These are phyloP conservation scores for Auriculariales sp. DNA, from an alignment of 768 basidiomycete species.

Conservation along the genomic window DNA sequence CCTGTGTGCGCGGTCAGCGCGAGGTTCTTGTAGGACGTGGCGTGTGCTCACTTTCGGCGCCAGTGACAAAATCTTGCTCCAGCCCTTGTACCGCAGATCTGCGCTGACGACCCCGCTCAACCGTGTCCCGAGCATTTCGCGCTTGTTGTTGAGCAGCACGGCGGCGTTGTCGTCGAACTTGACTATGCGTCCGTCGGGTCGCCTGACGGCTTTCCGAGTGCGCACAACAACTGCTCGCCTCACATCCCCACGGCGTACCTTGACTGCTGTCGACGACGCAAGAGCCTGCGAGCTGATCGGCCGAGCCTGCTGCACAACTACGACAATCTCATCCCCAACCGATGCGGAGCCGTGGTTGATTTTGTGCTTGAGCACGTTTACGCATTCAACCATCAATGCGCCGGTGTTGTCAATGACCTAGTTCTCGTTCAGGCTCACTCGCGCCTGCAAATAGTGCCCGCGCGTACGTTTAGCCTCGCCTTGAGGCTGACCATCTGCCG, in stretches of 20 bases:
- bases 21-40: too few relatives aligned
- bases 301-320: constrained; percentile 83
- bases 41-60: constrained; percentile 84
- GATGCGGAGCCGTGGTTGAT: constrained; percentile 89
- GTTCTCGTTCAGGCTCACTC: too few relatives aligned
- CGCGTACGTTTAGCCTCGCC: constrained; percentile 66
- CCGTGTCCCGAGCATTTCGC: constrained; percentile 89
- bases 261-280: constrained; percentile 64
- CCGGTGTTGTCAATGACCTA: constrained; percentile 97
- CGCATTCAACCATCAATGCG: constrained; percentile 85
- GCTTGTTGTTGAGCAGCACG: constrained; percentile 87
- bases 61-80: constrained; percentile 86
- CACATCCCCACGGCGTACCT: constrained; percentile 87
- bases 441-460: background rate
- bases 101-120: constrained; percentile 89
- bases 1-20: too few relatives aligned
- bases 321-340: constrained; percentile 91
- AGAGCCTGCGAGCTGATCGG: constrained; percentile 39
- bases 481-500: constrained; percentile 84
- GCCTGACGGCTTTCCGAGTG: constrained; percentile 69
- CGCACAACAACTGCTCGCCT: constrained; percentile 92
- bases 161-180: constrained; percentile 96
- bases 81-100: constrained; percentile 80
- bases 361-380: constrained; percentile 92
- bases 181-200: constrained; percentile 79